A percentile compares a stretch with the other conserved stretches of the same genome.
Evolutionary conservation across 1,139 yeast genomes (phyloP).

Genomic region (Candida anutae): DNA sequence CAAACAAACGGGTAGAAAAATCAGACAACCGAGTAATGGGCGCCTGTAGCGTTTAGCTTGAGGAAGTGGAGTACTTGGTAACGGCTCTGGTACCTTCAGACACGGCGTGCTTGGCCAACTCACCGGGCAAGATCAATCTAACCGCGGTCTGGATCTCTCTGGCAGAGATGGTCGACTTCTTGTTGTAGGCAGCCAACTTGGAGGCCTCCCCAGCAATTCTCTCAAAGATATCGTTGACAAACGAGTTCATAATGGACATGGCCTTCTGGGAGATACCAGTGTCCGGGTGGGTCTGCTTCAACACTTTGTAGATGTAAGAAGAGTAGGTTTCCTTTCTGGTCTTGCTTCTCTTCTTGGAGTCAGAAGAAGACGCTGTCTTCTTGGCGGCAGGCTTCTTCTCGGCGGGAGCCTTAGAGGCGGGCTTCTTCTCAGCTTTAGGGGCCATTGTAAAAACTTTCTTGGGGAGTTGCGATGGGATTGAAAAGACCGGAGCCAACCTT

Average conservation of each 20-base stretch:
- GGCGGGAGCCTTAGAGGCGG: slow-evolving; percentile 24
- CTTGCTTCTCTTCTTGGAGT: slow-evolving; percentile 90
- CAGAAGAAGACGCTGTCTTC: slow-evolving; percentile 43
- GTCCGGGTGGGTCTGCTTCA: slow-evolving; percentile 98
- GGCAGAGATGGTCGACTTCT: slow-evolving; percentile 97
- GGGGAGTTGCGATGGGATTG: no score
- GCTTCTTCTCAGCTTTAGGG: slow-evolving; percentile 23
- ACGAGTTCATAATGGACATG: slow-evolving; percentile 98
- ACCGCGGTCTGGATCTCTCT: slow-evolving; percentile 99
- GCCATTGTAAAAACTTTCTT: slow-evolving; percentile 12
- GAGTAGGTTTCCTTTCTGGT: slow-evolving; percentile 98
- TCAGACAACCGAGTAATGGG: slow-evolving; percentile 5
- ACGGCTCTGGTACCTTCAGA: slow-evolving; percentile 99
- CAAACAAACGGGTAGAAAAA: no score
- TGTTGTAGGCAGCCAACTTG: slow-evolving; percentile 98
- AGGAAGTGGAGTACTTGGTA: slow-evolving; percentile 94
- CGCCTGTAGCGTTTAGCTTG: slow-evolving; percentile 14
- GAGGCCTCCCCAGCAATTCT: slow-evolving; percentile 98
- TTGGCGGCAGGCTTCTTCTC: slow-evolving; percentile 26
- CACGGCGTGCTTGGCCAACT: slow-evolving; percentile 98
- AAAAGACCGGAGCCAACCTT: no score
- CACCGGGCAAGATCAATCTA: slow-evolving; percentile 98
- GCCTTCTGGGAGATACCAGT: slow-evolving; percentile 99
- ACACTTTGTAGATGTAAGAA: slow-evolving; percentile 96
- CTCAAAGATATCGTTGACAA: slow-evolving; percentile 92